Evolutionary conservation across 2,329 filamentous ascomycete genomes (phyloP), one percentile per base, ranked within the genome.

Genomic region (Paecilomyces sp.): DNA sequence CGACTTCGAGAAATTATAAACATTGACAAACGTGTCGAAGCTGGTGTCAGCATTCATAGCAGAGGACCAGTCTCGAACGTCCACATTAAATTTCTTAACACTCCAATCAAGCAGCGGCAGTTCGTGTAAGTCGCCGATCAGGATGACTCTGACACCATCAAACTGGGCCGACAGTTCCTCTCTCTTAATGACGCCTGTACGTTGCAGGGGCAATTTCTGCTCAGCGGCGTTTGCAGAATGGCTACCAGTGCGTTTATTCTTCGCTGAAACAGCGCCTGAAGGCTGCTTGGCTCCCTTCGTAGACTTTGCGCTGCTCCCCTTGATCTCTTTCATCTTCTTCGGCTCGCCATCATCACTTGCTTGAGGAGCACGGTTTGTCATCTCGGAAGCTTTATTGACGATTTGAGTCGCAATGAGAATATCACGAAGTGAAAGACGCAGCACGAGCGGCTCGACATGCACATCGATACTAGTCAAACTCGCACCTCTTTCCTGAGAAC

Each of bases 1-100:
- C 0, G 94, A 99, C 74, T 99, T 99, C 13, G 94, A 94, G 76
- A 99, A 99, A 75, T 99, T 99, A 81, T 96, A 99, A 28, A 99
- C 88, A 68, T 97, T 99, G 67, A 95, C 85, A 74, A 96, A 96
- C 64, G 93, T 91, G 63, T 97, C 91, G 55, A 99, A 87, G n/a
- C 86, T 89, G 0, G 91, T 90, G 70, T 97, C 91, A 0, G 91
- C 93, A 68, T 88, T 92, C 74, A 99, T 82, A 24, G 88, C 88
- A 4, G 87, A 88, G 1, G 93, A 93, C 94, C 94, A 99, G 71
- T 99, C 91, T 65, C 89, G 86, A 3, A 95, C 90, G 54, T 89
- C 86, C 2, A 93, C 84, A 4, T 86, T 89, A 70, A 97, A 97
- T 58, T 88, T 87, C 76, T 96, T 96, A 67, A 99, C 86, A 64